These are phyloP conservation scores for Citrus australasica DNA, from an alignment of 345 rosid genomes.

Conservation along the genomic window DNA sequence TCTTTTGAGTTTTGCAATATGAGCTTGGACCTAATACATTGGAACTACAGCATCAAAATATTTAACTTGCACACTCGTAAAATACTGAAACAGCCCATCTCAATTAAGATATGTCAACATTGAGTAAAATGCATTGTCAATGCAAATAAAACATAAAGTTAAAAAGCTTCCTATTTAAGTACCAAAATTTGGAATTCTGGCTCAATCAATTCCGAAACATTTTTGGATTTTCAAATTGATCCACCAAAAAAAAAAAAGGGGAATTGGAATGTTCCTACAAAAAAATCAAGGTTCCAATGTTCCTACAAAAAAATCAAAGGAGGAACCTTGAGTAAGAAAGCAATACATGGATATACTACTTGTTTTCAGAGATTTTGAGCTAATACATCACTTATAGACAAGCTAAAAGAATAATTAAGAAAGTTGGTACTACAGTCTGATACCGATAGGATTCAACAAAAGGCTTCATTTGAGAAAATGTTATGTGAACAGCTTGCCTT, in stretches of 20 bases:
- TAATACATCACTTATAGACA: not conserved
- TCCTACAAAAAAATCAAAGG: not conserved
- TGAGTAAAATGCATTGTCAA: not conserved
- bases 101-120: not conserved
- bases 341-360: not conserved
- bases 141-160: not conserved
- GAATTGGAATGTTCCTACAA: not conserved
- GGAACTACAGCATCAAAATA: constrained; percentile 11
- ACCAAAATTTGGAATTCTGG: not conserved
- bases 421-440: not conserved
- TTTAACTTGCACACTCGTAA: not conserved
- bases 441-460: not conserved
- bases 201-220: not conserved
- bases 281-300: not conserved
- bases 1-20: constrained; percentile 62
- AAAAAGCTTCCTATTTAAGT: not conserved
- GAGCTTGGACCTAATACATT: constrained; percentile 60
- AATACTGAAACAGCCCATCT: constrained; percentile 1
- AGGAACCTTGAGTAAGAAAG: not conserved
- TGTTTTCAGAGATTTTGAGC: not conserved
- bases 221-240: not conserved
- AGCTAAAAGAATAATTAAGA: not conserved
- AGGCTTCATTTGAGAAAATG: not conserved
- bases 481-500: not conserved
- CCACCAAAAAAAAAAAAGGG: too few species aligned